phyloP scores from a whole-genome alignment of 2,329 filamentous ascomycete species.

The Macroventuria anomochaeta region DNA sequence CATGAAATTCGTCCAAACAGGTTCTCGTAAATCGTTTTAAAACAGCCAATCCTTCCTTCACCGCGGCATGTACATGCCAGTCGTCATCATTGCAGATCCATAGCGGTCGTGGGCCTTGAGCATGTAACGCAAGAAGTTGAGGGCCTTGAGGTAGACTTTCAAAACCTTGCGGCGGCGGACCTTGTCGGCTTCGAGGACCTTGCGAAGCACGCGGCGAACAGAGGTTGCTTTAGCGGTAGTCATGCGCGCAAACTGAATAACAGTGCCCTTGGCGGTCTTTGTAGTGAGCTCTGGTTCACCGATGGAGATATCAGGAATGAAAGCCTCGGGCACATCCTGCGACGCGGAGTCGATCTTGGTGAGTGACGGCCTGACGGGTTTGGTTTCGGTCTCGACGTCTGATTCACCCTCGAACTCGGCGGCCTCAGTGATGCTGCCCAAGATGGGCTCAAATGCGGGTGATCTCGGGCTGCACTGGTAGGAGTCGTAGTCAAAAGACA shows the following conservation, averaged over 20 bases:
- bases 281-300: constrained; percentile 28
- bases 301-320: constrained; percentile 30
- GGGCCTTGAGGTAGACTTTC: constrained; percentile 33
- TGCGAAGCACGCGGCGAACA: constrained; percentile 30
- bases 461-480: constrained; percentile 26
- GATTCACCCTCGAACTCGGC: constrained; percentile 29
- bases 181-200: constrained; percentile 32
- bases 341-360: constrained; percentile 21
- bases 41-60: constrained; percentile 9
- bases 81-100: constrained; percentile 34
- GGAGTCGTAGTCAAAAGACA: constrained; percentile 25
- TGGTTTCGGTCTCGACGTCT: constrained; percentile 7
- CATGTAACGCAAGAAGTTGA: constrained; percentile 33
- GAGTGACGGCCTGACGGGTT: constrained; percentile 19
- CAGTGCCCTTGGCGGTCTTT: constrained; percentile 25
- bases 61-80: constrained; percentile 36
- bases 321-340: constrained; percentile 23
- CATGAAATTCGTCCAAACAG: constrained; percentile 4
- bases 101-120: constrained; percentile 35
- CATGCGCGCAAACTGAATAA: constrained; percentile 30
- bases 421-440: constrained; percentile 35
- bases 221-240: constrained; percentile 22
- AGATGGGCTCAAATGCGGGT: constrained; percentile 31
- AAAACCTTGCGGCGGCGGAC: constrained; percentile 28
- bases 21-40: constrained; percentile 7